Conservation (phyloP, 129 eudicot species). For the Saposhnikovia divaricata region DNA sequence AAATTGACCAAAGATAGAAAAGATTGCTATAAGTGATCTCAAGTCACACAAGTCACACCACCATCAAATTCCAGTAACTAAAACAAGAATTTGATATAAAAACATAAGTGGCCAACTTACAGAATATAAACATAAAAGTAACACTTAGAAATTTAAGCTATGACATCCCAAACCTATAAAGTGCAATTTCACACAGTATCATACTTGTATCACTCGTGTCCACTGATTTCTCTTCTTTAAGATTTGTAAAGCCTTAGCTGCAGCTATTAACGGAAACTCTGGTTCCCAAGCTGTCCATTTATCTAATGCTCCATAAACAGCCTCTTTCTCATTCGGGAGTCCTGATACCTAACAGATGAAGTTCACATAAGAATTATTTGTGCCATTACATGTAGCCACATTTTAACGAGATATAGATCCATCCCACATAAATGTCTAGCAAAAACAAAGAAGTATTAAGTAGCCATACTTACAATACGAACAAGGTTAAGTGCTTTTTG, state of each 20-base stretch:
- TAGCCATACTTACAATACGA: slow-evolving; percentile 43
- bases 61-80: background rate
- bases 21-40: background rate
- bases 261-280: slow-evolving; percentile 85
- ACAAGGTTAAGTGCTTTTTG: slow-evolving; percentile 69
- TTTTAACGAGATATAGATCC: no score
- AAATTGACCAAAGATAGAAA: background rate
- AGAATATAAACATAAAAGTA: background rate
- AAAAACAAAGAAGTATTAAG: background rate
- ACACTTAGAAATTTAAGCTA: background rate
- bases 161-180: background rate
- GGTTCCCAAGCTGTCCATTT: slow-evolving; percentile 89
- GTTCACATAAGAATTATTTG: background rate
- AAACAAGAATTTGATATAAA: background rate
- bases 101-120: background rate
- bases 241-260: slow-evolving; percentile 78
- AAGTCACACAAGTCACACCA: background rate
- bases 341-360: slow-evolving; percentile 48
- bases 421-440: background rate
- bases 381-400: background rate
- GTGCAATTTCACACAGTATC: slow-evolving; percentile 4
- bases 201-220: slow-evolving; percentile 73
- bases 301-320: slow-evolving; percentile 79
- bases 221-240: slow-evolving; percentile 62
- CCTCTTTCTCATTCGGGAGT: slow-evolving; percentile 84